A percentile compares a stretch with the other conserved stretches of the same genome.
Conservation (phyloP, 2,329 filamentous ascomycete genomes). For the Diaporthe velutina region DNA sequence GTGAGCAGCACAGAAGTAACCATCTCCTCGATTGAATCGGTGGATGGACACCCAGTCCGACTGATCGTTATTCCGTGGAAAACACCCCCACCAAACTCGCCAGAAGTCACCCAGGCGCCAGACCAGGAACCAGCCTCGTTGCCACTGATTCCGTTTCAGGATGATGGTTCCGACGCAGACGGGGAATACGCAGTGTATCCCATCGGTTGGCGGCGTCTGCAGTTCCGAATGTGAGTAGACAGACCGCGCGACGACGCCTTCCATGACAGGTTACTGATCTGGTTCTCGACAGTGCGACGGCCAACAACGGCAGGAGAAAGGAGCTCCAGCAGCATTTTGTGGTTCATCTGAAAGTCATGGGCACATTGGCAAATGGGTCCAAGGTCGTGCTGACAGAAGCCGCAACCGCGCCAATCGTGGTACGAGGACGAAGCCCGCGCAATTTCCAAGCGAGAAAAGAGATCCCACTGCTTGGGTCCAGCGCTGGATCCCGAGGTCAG, state of each 20-base stretch:
- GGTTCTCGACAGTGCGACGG: slow-evolving; percentile 76
- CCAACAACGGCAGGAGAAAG: slow-evolving; percentile 94
- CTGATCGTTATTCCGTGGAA: slow-evolving; percentile 99
- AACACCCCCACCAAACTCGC: slow-evolving; percentile 84
- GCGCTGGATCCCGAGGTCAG: slow-evolving; percentile 83
- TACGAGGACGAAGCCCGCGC: slow-evolving; percentile 90
- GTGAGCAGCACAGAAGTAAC: slow-evolving; percentile 87
- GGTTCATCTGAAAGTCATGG: slow-evolving; percentile 86
- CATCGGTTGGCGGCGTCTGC: slow-evolving; percentile 92
- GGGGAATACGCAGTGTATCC: slow-evolving; percentile 91
- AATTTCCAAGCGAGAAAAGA: slow-evolving; percentile 97
- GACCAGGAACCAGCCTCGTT: slow-evolving; percentile 91
- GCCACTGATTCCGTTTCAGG: slow-evolving; percentile 76
- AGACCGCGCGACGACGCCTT: no score
- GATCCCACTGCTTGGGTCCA: slow-evolving; percentile 84
- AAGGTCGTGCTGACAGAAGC: slow-evolving; percentile 87
- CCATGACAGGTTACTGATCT: slow-evolving; percentile 40
- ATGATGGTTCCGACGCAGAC: slow-evolving; percentile 71
- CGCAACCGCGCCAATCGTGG: slow-evolving; percentile 90
- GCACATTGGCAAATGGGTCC: slow-evolving; percentile 84
- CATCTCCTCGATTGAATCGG: slow-evolving; percentile 93
- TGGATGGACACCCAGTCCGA: slow-evolving; percentile 91
- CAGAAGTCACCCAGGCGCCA: slow-evolving; percentile 71
- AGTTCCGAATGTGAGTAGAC: slow-evolving; percentile 81
- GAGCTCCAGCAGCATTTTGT: slow-evolving; percentile 98